Evolutionary conservation across 169 alveolate species (phyloP).

Genomic region (Plasmodium gaboni): DNA sequence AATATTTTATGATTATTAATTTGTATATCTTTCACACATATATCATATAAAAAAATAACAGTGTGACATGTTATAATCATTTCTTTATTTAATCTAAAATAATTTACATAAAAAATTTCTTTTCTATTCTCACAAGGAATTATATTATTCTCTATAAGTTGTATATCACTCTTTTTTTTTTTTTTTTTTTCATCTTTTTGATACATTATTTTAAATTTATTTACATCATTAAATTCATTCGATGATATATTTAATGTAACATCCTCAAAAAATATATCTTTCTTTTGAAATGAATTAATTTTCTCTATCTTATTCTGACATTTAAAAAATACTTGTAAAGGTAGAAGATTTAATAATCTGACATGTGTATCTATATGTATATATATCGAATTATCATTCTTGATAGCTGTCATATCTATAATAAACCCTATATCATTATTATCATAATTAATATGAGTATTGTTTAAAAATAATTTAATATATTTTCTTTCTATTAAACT

Average conservation of each 20-base stretch:
- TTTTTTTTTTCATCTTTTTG: background rate
- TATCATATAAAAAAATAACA: conserved; percentile 23
- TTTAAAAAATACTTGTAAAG: conserved; percentile 20
- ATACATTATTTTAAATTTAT: conserved; percentile 8
- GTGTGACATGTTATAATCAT: conserved; percentile 58
- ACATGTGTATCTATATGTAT: conserved; percentile 9
- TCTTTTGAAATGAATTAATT: background rate
- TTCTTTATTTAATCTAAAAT: background rate
- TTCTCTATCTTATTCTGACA: background rate
- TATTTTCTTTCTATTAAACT: conserved; percentile 12
- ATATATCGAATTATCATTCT: background rate
- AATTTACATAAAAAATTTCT: background rate
- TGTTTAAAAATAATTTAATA: conserved; percentile 18
- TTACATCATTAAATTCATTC: conserved; percentile 2
- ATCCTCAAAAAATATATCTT: conserved; percentile 9
- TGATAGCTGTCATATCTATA: conserved; percentile 1
- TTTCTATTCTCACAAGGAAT: too few relatives aligned
- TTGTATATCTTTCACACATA: conserved; percentile 7
- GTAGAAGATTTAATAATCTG: conserved; percentile 10
- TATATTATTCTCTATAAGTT: too few relatives aligned
- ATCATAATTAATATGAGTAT: background rate
- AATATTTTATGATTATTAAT: conserved; percentile 15
- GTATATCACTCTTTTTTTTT: background rate
- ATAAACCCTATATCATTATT: background rate
- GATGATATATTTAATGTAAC: conserved; percentile 1